Evolutionary conservation across 495 filamentous ascomycete genomes (phyloP).

Genomic region (Penicillium egyptiacum): DNA sequence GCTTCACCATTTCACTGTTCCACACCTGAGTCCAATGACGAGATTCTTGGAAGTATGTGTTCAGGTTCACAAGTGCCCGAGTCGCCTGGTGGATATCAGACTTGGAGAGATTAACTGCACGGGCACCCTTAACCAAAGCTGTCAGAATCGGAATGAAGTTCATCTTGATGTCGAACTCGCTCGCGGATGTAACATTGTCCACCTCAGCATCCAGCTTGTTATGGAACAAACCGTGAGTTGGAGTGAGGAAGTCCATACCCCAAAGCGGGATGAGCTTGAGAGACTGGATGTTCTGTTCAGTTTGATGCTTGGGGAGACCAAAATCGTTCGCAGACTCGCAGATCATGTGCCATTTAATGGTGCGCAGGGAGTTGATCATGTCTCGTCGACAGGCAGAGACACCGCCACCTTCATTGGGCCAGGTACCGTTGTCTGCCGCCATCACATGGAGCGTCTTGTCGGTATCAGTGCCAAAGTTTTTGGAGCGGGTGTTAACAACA

Average conservation of each 20-base stretch:
- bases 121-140: conserved; percentile 58
- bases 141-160: conserved; percentile 65
- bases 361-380: conserved; percentile 61
- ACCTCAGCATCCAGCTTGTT: conserved; percentile 63
- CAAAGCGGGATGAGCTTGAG: conserved; percentile 66
- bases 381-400: conserved; percentile 68
- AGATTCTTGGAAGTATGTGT: conserved; percentile 60
- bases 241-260: conserved; percentile 63
- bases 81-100: conserved; percentile 56
- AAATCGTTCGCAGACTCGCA: conserved; percentile 67
- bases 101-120: conserved; percentile 50
- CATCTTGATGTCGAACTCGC: conserved; percentile 54
- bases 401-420: conserved; percentile 66
- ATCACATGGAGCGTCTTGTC: conserved; percentile 59
- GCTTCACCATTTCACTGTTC: conserved; percentile 60
- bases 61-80: conserved; percentile 58
- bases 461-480: conserved; percentile 49
- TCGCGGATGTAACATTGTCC: conserved; percentile 54
- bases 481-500: conserved; percentile 43
- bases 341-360: conserved; percentile 66
- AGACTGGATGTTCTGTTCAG: conserved; percentile 64
- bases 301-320: conserved; percentile 64
- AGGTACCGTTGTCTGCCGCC: conserved; percentile 63
- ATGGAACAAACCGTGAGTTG: conserved; percentile 62
- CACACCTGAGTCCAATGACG: conserved; percentile 65